Evolutionary conservation across 2,329 filamentous ascomycete genomes (phyloP), one percentile per base, ranked within the genome.

Genomic region (Aspergillus fructus): DNA sequence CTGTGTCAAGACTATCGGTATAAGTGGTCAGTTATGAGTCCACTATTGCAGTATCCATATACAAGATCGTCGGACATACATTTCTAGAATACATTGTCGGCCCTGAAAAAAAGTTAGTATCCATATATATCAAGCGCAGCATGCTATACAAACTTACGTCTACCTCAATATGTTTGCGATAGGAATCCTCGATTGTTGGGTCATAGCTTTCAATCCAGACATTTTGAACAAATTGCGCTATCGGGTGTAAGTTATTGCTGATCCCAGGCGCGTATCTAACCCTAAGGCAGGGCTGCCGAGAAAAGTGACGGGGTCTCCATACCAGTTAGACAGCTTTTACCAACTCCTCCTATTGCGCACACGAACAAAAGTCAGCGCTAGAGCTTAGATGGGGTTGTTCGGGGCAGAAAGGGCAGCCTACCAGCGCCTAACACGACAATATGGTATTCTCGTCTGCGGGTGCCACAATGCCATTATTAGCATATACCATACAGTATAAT

Each of bases 181-280:
- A 93, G 59, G 90, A 93, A 75, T 93, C 90, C 76, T 93, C 90
- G 74, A 93, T 93, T 62, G 90, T 93, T 43, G 90, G 90, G 76
- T 93, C 90, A 73, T 93, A 93, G 73, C 88, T 90, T 75, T 96
- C 91, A 71, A 96, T 93, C 90, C 91, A 96, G 67, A 96, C 89
- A 78, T 94, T 93, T 75, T 94, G 91, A 52, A 96, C 91, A 69
- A 96, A 96, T 81, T 96, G 91, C 68, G 92, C 91, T 91, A 69
- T 24, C 40, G 41, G 47, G 47, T n/a, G 58, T 63, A 37, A 64
- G 61, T 49, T 15, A 48, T 33, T 42, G 23, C 19, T 41, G 17
- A 15, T 13, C 24, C 5, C 9, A 12, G 17, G 23, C 17, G 11
- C 21, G 23, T n/a, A 30, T 24, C 12, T 34, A 45, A 19, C 46